Base-by-base conservation (phyloP, 768 basidiomycete genomes). In the Suillus bovinus region DNA sequence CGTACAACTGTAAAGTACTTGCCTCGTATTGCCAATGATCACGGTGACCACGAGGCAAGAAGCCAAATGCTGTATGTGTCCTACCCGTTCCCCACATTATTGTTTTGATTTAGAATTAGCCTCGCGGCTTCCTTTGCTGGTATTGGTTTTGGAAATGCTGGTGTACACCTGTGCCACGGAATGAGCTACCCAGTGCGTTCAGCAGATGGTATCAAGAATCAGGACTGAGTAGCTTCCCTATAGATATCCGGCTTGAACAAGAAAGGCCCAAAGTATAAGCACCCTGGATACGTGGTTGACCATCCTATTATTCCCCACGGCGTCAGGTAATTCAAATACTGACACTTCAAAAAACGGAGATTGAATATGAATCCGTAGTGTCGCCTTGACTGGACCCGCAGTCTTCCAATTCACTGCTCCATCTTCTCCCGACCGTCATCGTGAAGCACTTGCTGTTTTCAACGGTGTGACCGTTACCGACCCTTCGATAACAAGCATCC, bases 321-420 rank as follows among this genome's bases (percentile, higher is more conserved):
- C 54, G 80, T 96, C 70, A 91, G 87, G 86, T 86, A 74, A 71
- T 53, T 55, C 31, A 44, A 29, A 22, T 16, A 60, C 9, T 42
- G 44, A 27, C 33, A 34, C 5, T 52, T 52, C 5, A n/a, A 39
- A 55, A 39, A 9, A 27, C 38, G 38, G 36, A 56, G 24, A 56
- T 27, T 50, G 53, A 34, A 55, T 60, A 53, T 63, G 58, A 61
- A 65, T 63, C 22, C 38, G 63, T 56, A 85, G 92, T 66, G 94
- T 96, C 54, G 93, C 95, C 6, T 78, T 96, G 61, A 93, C 93
- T 22, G 94, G 92, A 11, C 94, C 94, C 33, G 90, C 96, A 67
- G 96, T 98, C 49, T 98, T 99, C 83, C 86, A 90, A 70, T 98
- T 96, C 76, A 98, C 96, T 9, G 91, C 96, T 0, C 95, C 96